These are phyloP conservation scores for Xylaria castorea DNA, from an alignment of 495 filamentous ascomycete genomes.

Conservation along the genomic window DNA sequence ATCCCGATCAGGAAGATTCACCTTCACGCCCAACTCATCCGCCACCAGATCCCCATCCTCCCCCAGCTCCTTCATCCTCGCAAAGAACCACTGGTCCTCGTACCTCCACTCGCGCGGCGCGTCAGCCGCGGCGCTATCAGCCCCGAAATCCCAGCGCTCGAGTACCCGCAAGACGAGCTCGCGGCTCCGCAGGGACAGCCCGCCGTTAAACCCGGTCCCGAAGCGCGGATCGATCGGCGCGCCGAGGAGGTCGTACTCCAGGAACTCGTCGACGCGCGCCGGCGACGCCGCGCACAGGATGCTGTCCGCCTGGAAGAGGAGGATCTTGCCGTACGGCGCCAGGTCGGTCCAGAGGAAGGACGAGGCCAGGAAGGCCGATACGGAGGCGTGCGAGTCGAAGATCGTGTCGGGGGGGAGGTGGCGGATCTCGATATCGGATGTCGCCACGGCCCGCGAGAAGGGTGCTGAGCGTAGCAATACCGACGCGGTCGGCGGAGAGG, in stretches of 20 bases:
- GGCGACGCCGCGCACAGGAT: slow-evolving; percentile 42
- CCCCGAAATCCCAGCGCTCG: slow-evolving; percentile 33
- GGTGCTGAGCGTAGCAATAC: slow-evolving; percentile 15
- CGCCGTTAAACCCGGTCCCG: slow-evolving; percentile 42
- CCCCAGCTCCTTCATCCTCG: slow-evolving; percentile 21
- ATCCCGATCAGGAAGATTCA: slow-evolving; percentile 20
- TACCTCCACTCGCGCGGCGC: slow-evolving; percentile 31
- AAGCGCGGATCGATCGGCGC: slow-evolving; percentile 32
- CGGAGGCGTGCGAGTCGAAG: slow-evolving; percentile 25
- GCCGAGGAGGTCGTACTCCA: slow-evolving; percentile 42
- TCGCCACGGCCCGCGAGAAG: slow-evolving; percentile 26
- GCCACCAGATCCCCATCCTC: background rate
- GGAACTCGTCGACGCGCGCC: slow-evolving; percentile 42
- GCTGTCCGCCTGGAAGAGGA: slow-evolving; percentile 45
- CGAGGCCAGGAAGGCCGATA: slow-evolving; percentile 30
- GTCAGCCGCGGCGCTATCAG: slow-evolving; percentile 9
- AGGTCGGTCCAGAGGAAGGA: slow-evolving; percentile 42
- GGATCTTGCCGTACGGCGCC: slow-evolving; percentile 37
- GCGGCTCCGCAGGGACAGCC: slow-evolving; percentile 42
- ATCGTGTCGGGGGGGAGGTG: slow-evolving; percentile 20
- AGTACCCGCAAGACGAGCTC: slow-evolving; percentile 37
- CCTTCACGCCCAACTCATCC: slow-evolving; percentile 5
- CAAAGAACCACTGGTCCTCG: slow-evolving; percentile 46
- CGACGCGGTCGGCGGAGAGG: slow-evolving; percentile 1
- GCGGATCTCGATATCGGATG: slow-evolving; percentile 28